These are phyloP conservation scores for Phaffomyces opuntiae DNA, from an alignment of 805 yeast genomes.

Conservation along the genomic window DNA sequence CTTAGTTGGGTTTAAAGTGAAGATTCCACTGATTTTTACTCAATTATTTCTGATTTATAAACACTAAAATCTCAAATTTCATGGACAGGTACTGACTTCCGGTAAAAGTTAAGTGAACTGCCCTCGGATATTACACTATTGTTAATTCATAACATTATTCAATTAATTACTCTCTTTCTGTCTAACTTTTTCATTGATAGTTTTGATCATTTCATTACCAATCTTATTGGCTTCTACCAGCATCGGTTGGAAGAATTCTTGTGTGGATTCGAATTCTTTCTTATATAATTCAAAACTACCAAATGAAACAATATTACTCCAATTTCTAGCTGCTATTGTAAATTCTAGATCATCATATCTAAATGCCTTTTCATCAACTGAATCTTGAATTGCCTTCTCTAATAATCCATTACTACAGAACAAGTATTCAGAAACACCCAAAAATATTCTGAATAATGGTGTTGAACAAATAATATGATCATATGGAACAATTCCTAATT, in stretches of 20 bases:
- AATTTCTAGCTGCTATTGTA: slow-evolving; percentile 77
- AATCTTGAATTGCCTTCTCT: slow-evolving; percentile 73
- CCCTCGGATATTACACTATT: neutral
- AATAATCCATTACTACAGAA: slow-evolving; percentile 78
- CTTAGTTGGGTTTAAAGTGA: neutral
- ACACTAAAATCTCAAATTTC: too few species aligned
- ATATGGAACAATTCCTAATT: slow-evolving; percentile 80
- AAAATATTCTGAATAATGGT: slow-evolving; percentile 82
- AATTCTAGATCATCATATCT: slow-evolving; percentile 90
- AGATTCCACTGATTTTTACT: too few species aligned
- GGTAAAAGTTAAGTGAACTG: too few species aligned
- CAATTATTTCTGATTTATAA: too few species aligned
- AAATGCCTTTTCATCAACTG: slow-evolving; percentile 58
- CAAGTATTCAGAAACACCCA: slow-evolving; percentile 89
- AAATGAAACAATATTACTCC: slow-evolving; percentile 76
- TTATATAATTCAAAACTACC: slow-evolving; percentile 72
- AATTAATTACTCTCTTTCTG: neutral
- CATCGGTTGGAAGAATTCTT: slow-evolving; percentile 78
- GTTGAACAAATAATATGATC: slow-evolving; percentile 97
- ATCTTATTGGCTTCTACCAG: slow-evolving; percentile 79
- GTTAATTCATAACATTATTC: neutral
- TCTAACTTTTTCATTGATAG: slow-evolving; percentile 41
- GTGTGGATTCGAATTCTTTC: slow-evolving; percentile 69
- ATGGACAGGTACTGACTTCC: too few species aligned
- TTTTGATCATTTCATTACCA: slow-evolving; percentile 92